Conservation (phyloP, 495 filamentous ascomycete species). For the Aspergillus bertholletiae region DNA sequence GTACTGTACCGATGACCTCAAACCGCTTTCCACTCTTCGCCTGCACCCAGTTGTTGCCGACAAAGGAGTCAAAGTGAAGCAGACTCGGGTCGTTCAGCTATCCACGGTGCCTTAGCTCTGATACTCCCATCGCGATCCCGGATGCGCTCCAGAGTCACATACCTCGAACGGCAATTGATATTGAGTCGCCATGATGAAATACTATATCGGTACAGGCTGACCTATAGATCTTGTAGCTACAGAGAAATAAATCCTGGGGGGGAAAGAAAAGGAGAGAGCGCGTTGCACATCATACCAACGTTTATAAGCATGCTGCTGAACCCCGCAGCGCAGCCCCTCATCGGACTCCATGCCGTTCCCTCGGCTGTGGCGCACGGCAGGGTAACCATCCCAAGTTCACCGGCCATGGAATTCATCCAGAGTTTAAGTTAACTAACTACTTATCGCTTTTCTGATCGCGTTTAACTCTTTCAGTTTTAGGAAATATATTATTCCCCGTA, state of each 20-base stretch:
- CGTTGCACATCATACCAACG: neutral
- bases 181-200: slow-evolving; percentile 26
- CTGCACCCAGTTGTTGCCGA: slow-evolving; percentile 60
- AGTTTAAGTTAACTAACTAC: too few species aligned
- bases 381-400: too few species aligned
- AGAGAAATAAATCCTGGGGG: neutral
- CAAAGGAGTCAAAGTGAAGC: slow-evolving; percentile 56
- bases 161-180: slow-evolving; percentile 42
- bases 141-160: slow-evolving; percentile 2
- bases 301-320: too few species aligned
- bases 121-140: neutral
- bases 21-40: slow-evolving; percentile 62
- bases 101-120: neutral
- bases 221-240: neutral
- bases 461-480: too few species aligned
- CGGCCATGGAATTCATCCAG: too few species aligned
- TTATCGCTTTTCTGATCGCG: too few species aligned
- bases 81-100: slow-evolving; percentile 57
- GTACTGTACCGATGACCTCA: slow-evolving; percentile 55
- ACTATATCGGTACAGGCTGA: neutral
- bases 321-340: too few species aligned
- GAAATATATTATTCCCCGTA: too few species aligned
- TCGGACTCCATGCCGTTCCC: too few species aligned
- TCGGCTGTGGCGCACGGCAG: too few species aligned
- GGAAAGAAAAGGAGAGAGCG: neutral